Evolutionary conservation across 2,329 filamentous ascomycete species (phyloP).

Genomic region (Penicillium corylophilum): DNA sequence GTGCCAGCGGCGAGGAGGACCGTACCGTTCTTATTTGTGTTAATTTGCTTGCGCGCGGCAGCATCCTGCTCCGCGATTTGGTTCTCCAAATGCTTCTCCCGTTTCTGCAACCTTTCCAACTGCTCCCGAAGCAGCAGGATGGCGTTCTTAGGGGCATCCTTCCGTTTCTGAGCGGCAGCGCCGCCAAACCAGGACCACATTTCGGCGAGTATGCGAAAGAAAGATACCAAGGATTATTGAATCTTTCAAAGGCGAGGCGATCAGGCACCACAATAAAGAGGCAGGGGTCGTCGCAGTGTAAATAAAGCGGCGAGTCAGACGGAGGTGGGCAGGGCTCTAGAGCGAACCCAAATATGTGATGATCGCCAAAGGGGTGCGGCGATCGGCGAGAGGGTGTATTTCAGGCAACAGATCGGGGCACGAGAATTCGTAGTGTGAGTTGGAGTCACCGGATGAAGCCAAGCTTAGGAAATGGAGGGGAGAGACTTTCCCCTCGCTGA

Average conservation of each 20-base stretch:
- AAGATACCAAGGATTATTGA: background rate
- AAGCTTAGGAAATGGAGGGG: conserved; percentile 25
- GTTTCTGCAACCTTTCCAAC: conserved; percentile 96
- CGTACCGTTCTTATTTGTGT: conserved; percentile 86
- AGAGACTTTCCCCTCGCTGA: conserved; percentile 32
- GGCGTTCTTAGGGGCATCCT: conserved; percentile 94
- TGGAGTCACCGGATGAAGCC: conserved; percentile 16
- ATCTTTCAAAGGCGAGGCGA: background rate
- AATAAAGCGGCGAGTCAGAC: conserved; percentile 19
- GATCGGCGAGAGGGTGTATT: background rate
- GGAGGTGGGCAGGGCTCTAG: conserved; percentile 19
- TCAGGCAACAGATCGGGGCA: background rate
- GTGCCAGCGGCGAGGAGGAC: conserved; percentile 13
- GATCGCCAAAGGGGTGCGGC: background rate
- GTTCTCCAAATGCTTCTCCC: conserved; percentile 83
- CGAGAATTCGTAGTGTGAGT: background rate
- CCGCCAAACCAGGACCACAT: conserved; percentile 94
- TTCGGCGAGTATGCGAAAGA: conserved; percentile 17
- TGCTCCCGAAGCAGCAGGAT: conserved; percentile 85
- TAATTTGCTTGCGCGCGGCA: conserved; percentile 84
- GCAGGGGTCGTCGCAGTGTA: conserved; percentile 6
- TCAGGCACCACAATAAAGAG: conserved; percentile 11
- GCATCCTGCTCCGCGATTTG: conserved; percentile 92
- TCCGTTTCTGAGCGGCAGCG: conserved; percentile 75
- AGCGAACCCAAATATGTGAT: background rate